Conservation (phyloP, 441 rosid genomes). For the Omphalea diandra region DNA sequence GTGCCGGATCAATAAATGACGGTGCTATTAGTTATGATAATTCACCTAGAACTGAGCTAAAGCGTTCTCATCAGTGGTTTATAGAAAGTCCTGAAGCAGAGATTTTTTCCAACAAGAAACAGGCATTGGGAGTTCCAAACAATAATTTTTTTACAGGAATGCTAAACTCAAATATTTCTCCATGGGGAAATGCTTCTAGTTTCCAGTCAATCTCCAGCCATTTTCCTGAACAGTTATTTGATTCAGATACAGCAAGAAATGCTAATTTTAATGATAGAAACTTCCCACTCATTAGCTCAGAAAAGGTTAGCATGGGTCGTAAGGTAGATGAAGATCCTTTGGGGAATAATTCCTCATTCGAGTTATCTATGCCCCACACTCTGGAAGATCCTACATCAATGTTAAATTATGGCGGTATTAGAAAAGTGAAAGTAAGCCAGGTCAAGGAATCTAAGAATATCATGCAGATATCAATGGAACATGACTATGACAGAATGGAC, state of each 20-base stretch:
- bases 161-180: slow-evolving; percentile 36
- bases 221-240: slow-evolving; percentile 43
- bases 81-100: slow-evolving; percentile 52
- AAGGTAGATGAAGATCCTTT: slow-evolving; percentile 41
- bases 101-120: slow-evolving; percentile 56
- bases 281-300: slow-evolving; percentile 34
- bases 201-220: slow-evolving; percentile 49
- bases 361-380: slow-evolving; percentile 52
- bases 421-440: slow-evolving; percentile 70
- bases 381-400: slow-evolving; percentile 50
- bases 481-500: slow-evolving; percentile 40
- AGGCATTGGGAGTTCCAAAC: slow-evolving; percentile 43
- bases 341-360: slow-evolving; percentile 46
- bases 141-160: slow-evolving; percentile 40
- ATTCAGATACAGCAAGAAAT: slow-evolving; percentile 40
- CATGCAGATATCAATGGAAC: slow-evolving; percentile 41
- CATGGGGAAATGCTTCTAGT: slow-evolving; percentile 52
- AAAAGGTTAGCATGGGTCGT: slow-evolving; percentile 41
- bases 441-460: slow-evolving; percentile 51
- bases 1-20: slow-evolving; percentile 38
- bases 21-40: slow-evolving; percentile 45
- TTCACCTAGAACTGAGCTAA: slow-evolving; percentile 48
- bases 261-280: slow-evolving; percentile 42
- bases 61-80: slow-evolving; percentile 68
- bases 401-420: slow-evolving; percentile 52